phyloP scores from a whole-genome alignment of 352 stramenopile genomes.

The Phytophthora fragariae region DNA sequence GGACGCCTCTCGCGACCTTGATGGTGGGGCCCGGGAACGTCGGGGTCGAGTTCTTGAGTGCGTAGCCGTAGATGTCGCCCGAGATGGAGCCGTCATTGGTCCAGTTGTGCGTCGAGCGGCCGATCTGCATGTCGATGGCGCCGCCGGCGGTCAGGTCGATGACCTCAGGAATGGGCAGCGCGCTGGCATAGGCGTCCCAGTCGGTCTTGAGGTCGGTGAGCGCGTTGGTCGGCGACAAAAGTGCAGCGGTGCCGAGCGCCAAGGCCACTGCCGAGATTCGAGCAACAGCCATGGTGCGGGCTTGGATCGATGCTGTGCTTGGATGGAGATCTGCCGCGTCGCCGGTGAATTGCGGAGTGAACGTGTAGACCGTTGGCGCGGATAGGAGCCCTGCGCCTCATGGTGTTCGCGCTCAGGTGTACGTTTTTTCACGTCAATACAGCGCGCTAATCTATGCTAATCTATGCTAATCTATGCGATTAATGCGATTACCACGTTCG shows the following conservation, averaged over 20 bases:
- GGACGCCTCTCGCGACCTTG: slow-evolving; percentile 42
- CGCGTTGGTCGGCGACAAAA: slow-evolving; percentile 22
- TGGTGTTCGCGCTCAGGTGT: slow-evolving; percentile 23
- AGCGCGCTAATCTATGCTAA: slow-evolving; percentile 1
- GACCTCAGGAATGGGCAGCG: slow-evolving; percentile 49
- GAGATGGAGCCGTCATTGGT: slow-evolving; percentile 40
- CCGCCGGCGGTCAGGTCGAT: slow-evolving; percentile 50
- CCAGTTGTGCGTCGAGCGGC: slow-evolving; percentile 45
- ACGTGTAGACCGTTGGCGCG: background rate
- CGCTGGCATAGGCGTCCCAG: slow-evolving; percentile 52
- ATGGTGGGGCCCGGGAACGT: slow-evolving; percentile 50
- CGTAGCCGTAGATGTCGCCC: slow-evolving; percentile 52
- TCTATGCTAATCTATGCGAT: slow-evolving; percentile 8
- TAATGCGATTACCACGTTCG: slow-evolving; percentile 6
- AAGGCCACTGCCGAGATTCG: slow-evolving; percentile 6
- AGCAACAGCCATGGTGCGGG: background rate
- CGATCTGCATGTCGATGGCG: slow-evolving; percentile 53
- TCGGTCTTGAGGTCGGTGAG: slow-evolving; percentile 48
- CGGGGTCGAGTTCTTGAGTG: slow-evolving; percentile 39
- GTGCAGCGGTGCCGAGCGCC: slow-evolving; percentile 6
- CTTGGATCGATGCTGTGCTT: slow-evolving; percentile 10
- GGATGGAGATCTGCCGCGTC: slow-evolving; percentile 4
- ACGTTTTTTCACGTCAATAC: slow-evolving; percentile 15
- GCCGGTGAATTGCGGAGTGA: background rate
- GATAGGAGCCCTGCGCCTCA: background rate